Evolutionary conservation across 176 grass and related monocot species (phyloP), one percentile per base, ranked within the genome.

Genomic region (Paspalum notatum): DNA sequence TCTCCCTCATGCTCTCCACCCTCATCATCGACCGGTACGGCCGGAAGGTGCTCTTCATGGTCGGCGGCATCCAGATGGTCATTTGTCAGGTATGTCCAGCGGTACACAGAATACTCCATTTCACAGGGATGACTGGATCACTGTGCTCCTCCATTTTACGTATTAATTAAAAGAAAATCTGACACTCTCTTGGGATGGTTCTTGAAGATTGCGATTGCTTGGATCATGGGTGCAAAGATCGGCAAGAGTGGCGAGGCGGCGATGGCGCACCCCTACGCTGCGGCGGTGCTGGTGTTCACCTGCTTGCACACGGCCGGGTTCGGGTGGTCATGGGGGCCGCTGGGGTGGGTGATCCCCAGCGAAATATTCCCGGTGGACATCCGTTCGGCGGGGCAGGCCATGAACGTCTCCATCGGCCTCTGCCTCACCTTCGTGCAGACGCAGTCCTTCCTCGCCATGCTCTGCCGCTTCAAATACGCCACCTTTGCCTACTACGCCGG

Each of bases 351-450:
- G 63, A 71, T 94, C 12, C 85, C 87, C 9, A 83, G 91, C 54
- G 91, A 97, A 77, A 97, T 94, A 45, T 97, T 94, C 74, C 94
- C 94, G 3, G 76, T 94, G 53, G 94, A 94, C 76, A 86, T 97
- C 72, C 89, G 91, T 37, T 94, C 94, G 71, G 89, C 91, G 2
- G 94, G 91, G 65, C 94, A 94, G 73, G 83, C 82, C 62, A 76
- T 97, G 77, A 91, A 82, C 60, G 85, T 89, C 44, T 88, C 89
- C 70, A 67, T 94, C 71, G 52, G 64, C 39, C 83, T 97, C 48
- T 53, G 66, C 43, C 71, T 84, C 18, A 97, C 87, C 39, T 97
- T 94, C 87, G 78, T 94, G 56, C 89, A 94, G 81, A 87, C 89
- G 81, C 91, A 97, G 77, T 51, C 82, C 44, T 97, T 94, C 82